These are phyloP conservation scores for Nitzschia sp. DNA, from an alignment of 108 stramenopile species.

Conservation along the genomic window DNA sequence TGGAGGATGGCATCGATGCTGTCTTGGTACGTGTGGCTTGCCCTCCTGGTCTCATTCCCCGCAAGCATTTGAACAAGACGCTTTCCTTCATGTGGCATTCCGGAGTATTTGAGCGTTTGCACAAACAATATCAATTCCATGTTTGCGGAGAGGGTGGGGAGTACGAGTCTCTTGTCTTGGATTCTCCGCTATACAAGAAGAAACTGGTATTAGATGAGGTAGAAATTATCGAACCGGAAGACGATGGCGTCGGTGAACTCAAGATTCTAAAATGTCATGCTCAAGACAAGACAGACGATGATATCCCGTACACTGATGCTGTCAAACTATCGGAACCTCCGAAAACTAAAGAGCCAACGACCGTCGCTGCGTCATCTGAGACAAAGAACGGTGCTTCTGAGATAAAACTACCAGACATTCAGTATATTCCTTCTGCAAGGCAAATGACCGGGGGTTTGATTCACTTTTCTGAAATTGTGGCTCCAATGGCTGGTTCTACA, in stretches of 20 bases:
- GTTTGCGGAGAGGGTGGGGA: slow-evolving; percentile 98
- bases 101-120: slow-evolving; percentile 56
- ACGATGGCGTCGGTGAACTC: slow-evolving; percentile 82
- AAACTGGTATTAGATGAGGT: slow-evolving; percentile 79
- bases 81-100: slow-evolving; percentile 37
- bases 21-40: slow-evolving; percentile 69
- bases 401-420: background rate
- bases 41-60: slow-evolving; percentile 71
- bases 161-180: slow-evolving; percentile 95
- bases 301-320: slow-evolving; percentile 10
- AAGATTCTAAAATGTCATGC: slow-evolving; percentile 74
- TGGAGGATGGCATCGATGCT: slow-evolving; percentile 69
- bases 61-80: slow-evolving; percentile 69
- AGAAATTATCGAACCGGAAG: slow-evolving; percentile 70
- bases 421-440: slow-evolving; percentile 46
- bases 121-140: slow-evolving; percentile 89
- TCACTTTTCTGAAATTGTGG: slow-evolving; percentile 69
- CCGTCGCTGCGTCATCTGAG: background rate
- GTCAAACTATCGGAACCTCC: background rate
- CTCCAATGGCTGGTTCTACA: slow-evolving; percentile 41
- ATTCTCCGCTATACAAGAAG: slow-evolving; percentile 82
- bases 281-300: slow-evolving; percentile 57
- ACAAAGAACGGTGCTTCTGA: background rate
- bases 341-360: slow-evolving; percentile 5
- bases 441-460: slow-evolving; percentile 61